Conservation (phyloP, 2,329 filamentous ascomycete species). For the Dactylellina cionopaga region DNA sequence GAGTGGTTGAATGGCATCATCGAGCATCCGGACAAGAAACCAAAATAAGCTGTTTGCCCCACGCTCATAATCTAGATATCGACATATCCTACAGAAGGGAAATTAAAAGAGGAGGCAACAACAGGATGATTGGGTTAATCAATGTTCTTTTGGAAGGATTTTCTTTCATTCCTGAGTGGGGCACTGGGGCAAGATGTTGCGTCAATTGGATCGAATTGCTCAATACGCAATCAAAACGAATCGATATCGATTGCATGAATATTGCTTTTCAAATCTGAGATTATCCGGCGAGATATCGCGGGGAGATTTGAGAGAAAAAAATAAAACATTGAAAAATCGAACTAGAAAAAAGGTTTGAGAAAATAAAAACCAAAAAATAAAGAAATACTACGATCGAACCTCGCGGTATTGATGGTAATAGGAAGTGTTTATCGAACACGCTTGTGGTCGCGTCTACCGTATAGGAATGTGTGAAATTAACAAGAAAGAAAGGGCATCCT, state of each 20-base stretch:
- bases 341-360: too few species aligned
- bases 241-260: not conserved
- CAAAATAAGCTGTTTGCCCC: too few species aligned
- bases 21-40: conserved; percentile 23
- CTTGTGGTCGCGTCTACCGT: conserved; percentile 20
- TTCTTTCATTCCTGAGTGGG: conserved; percentile 4
- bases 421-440: conserved; percentile 25
- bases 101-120: not conserved
- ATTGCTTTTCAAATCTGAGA: conserved; percentile 1
- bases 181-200: not conserved
- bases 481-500: conserved; percentile 10
- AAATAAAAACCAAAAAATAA: too few species aligned
- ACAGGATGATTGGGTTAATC: not conserved
- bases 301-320: conserved; percentile 9
- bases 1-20: conserved; percentile 35
- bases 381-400: too few species aligned
- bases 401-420: conserved; percentile 21
- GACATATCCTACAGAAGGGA: not conserved
- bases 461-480: conserved; percentile 42
- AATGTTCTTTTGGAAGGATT: too few species aligned
- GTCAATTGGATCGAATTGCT: conserved; percentile 25
- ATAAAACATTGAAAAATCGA: too few species aligned
- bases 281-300: conserved; percentile 47
- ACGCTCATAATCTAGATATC: too few species aligned
- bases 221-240: conserved; percentile 18